Evolutionary conservation across 768 basidiomycete species (phyloP).

Genomic region (Lyophyllum decastes): DNA sequence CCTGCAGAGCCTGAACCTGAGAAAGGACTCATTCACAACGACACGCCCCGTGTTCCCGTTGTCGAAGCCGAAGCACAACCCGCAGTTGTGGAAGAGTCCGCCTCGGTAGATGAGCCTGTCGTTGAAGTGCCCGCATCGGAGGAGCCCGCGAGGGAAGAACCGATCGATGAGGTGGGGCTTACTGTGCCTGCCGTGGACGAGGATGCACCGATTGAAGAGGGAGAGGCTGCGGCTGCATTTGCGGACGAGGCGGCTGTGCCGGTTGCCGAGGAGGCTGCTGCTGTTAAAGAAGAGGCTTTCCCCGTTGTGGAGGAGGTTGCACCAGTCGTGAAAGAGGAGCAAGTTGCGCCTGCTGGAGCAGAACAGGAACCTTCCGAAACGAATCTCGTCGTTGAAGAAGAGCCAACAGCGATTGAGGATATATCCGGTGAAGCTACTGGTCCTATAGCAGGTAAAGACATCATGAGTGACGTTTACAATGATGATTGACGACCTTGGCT

Average conservation of each 20-base stretch:
- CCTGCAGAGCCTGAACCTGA: neutral
- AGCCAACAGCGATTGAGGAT: too few relatives aligned
- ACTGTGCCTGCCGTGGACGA: neutral
- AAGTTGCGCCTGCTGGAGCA: neutral
- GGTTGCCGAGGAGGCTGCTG: neutral
- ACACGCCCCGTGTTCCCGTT: neutral
- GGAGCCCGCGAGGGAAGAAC: conserved; percentile 9
- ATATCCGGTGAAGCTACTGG: neutral
- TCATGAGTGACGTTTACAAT: neutral
- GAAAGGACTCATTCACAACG: neutral
- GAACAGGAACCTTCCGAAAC: neutral
- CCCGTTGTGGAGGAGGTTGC: neutral
- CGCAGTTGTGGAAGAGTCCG: conserved; percentile 1
- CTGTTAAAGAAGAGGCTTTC: too few relatives aligned
- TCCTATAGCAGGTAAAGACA: neutral
- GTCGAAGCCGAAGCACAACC: neutral
- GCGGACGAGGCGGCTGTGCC: neutral
- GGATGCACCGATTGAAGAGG: too few relatives aligned
- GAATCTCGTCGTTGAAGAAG: neutral
- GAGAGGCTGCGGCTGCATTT: too few relatives aligned
- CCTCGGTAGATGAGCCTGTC: neutral
- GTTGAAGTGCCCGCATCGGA: conserved; percentile 9
- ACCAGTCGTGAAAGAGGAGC: neutral
- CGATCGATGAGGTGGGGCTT: conserved; percentile 8
- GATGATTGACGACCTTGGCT: neutral